Evolutionary conservation across 2,329 filamentous ascomycete genomes (phyloP).

Genomic region (Seiridium unicorne): DNA sequence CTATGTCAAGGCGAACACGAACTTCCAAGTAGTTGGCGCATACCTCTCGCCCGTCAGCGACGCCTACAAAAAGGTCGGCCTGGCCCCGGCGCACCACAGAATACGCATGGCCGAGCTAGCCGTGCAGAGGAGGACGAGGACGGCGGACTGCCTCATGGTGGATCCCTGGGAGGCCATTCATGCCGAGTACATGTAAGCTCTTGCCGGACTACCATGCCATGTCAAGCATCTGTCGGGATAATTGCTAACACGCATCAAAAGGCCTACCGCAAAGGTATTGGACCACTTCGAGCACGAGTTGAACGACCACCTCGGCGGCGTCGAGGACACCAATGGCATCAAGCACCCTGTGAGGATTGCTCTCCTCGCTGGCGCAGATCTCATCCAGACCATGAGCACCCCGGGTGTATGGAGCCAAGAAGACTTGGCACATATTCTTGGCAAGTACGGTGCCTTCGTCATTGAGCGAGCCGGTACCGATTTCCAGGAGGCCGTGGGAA

Average conservation of each 20-base stretch:
- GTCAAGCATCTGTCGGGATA: neutral
- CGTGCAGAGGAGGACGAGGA: constrained; percentile 68
- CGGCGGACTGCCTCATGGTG: constrained; percentile 79
- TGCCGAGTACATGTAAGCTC: constrained; percentile 64
- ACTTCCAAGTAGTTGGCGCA: constrained; percentile 83
- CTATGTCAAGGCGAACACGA: constrained; percentile 70
- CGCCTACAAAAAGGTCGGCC: constrained; percentile 73
- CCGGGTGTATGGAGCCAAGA: constrained; percentile 78
- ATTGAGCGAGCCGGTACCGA: constrained; percentile 88
- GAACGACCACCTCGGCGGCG: constrained; percentile 73
- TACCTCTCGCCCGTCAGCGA: constrained; percentile 74
- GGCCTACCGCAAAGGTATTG: constrained; percentile 80
- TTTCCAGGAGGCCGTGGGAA: constrained; percentile 82
- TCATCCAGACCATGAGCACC: constrained; percentile 72
- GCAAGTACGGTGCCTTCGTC: constrained; percentile 76
- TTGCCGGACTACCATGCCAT: neutral
- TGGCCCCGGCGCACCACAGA: constrained; percentile 69
- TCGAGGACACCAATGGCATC: constrained; percentile 65
- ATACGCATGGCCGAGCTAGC: constrained; percentile 86
- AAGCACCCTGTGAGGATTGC: constrained; percentile 71
- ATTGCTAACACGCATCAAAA: neutral
- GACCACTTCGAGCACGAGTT: constrained; percentile 92
- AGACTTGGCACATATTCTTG: constrained; percentile 85
- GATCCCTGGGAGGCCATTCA: constrained; percentile 89
- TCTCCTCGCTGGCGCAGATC: constrained; percentile 75